A percentile compares a stretch with the other conserved stretches of the same genome.
These are phyloP conservation scores for Zygnema circumcarinatum DNA, from an alignment of 139 green algal species.

Conservation along the genomic window DNA sequence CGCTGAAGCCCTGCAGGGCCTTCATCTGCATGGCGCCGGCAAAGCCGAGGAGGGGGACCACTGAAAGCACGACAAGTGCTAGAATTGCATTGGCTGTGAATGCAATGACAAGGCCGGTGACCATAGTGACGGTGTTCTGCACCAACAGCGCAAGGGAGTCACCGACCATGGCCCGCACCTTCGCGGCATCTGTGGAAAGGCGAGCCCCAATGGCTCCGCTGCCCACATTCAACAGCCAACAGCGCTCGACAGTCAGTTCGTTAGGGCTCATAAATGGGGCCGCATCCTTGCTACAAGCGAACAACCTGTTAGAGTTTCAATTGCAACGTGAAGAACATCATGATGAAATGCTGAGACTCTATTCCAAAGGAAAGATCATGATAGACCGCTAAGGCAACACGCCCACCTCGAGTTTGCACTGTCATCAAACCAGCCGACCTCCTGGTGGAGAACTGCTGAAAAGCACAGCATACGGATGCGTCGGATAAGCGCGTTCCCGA, in stretches of 20 bases:
- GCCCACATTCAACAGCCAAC: neutral
- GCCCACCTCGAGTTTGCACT: slow-evolving; percentile 45
- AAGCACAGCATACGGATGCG: slow-evolving; percentile 57
- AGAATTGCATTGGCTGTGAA: slow-evolving; percentile 61
- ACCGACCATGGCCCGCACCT: slow-evolving; percentile 56
- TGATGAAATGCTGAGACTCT: no score
- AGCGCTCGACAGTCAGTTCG: neutral
- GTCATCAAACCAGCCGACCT: slow-evolving; percentile 63
- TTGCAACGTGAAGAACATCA: neutral
- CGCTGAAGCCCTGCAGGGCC: slow-evolving; percentile 44
- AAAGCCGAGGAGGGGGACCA: slow-evolving; percentile 57
- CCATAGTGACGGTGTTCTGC: slow-evolving; percentile 50
- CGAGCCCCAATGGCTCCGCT: slow-evolving; percentile 52
- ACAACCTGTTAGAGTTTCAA: neutral
- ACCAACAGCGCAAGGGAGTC: slow-evolving; percentile 41
- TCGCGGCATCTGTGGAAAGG: slow-evolving; percentile 49
- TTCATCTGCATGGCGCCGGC: slow-evolving; percentile 55
- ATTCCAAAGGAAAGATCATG: no score
- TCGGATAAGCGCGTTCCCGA: slow-evolving; percentile 54
- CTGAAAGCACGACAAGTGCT: slow-evolving; percentile 52
- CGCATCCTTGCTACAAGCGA: neutral
- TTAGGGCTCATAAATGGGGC: neutral
- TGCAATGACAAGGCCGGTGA: slow-evolving; percentile 59
- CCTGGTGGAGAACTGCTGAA: slow-evolving; percentile 61
- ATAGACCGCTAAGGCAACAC: neutral